Conservation (phyloP, 2,329 filamentous ascomycete species). For the Ascochyta koolunga region DNA sequence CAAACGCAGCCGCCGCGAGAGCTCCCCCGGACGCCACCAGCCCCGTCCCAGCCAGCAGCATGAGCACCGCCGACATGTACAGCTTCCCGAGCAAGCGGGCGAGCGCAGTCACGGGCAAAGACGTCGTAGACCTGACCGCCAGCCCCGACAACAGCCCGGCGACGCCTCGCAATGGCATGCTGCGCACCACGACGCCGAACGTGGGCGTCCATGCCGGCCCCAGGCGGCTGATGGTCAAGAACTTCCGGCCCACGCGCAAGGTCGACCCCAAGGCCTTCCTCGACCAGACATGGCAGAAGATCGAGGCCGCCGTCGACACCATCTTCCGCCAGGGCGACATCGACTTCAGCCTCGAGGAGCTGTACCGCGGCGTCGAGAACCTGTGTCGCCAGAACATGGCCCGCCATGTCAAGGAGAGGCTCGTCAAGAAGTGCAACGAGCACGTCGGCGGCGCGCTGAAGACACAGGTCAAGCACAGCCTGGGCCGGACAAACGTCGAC, state of each 20-base stretch:
- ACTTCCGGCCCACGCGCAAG: slow-evolving; percentile 71
- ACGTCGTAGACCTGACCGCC: slow-evolving; percentile 39
- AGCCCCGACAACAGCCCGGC: slow-evolving; percentile 51
- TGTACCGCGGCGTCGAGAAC: slow-evolving; percentile 92
- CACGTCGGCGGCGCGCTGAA: slow-evolving; percentile 66
- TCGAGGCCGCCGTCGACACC: slow-evolving; percentile 73
- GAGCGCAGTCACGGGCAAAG: slow-evolving; percentile 18
- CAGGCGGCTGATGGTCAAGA: slow-evolving; percentile 92
- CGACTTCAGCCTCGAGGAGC: slow-evolving; percentile 75
- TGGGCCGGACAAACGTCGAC: slow-evolving; percentile 65
- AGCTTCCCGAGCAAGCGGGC: slow-evolving; percentile 42
- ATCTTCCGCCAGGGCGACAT: slow-evolving; percentile 72
- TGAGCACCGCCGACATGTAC: slow-evolving; percentile 46
- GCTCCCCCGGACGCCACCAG: slow-evolving; percentile 23
- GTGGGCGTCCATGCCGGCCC: slow-evolving; percentile 70
- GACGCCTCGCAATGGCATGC: slow-evolving; percentile 48
- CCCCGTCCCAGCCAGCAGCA: slow-evolving; percentile 20
- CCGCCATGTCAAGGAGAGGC: slow-evolving; percentile 67
- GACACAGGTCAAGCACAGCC: slow-evolving; percentile 62
- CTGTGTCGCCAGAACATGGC: slow-evolving; percentile 81
- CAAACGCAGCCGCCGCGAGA: slow-evolving; percentile 41
- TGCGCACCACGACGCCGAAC: slow-evolving; percentile 62
- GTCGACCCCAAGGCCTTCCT: slow-evolving; percentile 79
- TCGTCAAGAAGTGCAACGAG: slow-evolving; percentile 69
- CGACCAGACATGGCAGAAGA: slow-evolving; percentile 72